Conservation (phyloP, 2,329 filamentous ascomycete genomes). For the Hymenotorrendiella dingleyae region DNA sequence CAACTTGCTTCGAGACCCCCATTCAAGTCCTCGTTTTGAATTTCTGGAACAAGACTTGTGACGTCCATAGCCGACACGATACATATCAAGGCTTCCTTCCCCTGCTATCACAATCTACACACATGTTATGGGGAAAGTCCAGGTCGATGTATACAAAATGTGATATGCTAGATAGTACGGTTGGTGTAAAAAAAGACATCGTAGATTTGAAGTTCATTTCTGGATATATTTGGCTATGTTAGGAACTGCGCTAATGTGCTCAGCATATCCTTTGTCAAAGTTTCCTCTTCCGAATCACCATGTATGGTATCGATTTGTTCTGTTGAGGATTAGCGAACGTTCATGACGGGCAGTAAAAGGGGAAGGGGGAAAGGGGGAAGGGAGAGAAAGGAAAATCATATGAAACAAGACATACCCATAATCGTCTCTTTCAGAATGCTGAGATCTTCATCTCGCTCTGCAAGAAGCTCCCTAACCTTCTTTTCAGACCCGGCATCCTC, state of each 20-base stretch:
- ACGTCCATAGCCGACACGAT: no score
- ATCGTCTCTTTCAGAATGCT: conserved; percentile 60
- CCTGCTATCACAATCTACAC: no score
- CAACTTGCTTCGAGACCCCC: no score
- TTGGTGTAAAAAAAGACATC: not conserved
- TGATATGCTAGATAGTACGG: no score
- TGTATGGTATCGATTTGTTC: conserved; percentile 58
- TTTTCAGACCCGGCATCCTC: conserved; percentile 73
- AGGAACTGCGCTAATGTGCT: conserved; percentile 49
- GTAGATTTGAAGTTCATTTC: not conserved
- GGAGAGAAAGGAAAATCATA: not conserved
- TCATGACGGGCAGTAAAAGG: no score
- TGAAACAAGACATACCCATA: conserved; percentile 40
- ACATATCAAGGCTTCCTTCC: no score
- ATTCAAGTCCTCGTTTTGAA: no score
- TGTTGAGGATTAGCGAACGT: no score
- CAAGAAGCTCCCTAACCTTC: conserved; percentile 58
- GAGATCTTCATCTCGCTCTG: conserved; percentile 62
- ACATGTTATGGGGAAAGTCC: no score
- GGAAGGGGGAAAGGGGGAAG: not conserved
- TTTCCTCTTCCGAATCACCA: conserved; percentile 46
- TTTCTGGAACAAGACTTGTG: no score
- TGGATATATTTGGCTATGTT: conserved; percentile 14
- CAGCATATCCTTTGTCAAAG: conserved; percentile 58
- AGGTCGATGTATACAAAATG: no score